Evolutionary conservation across 345 rosid species (phyloP).

Genomic region (Nephelium lappaceum): DNA sequence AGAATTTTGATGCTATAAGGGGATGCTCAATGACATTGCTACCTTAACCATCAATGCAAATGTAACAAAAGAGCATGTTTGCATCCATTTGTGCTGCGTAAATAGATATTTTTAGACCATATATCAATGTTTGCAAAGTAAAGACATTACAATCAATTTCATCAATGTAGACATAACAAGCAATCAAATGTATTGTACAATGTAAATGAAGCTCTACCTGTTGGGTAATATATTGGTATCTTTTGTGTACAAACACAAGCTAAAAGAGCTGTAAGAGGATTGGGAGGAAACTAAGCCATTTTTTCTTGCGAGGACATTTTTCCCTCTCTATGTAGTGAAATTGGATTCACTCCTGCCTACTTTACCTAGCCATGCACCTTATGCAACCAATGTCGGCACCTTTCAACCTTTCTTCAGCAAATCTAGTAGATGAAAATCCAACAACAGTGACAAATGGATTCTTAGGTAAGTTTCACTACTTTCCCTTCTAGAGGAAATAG

Average conservation of each 20-base stretch:
- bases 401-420: too few relatives aligned
- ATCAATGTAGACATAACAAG: too few relatives aligned
- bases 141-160: not conserved
- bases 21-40: too few relatives aligned
- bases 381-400: not conserved
- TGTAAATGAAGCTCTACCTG: not conserved
- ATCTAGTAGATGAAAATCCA: slow-evolving; percentile 74
- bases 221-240: not conserved
- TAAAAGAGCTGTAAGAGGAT: not conserved
- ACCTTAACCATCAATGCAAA: too few relatives aligned
- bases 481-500: slow-evolving; percentile 60
- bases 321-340: not conserved
- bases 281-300: not conserved
- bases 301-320: not conserved
- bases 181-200: not conserved
- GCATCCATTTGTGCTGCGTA: too few relatives aligned
- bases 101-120: not conserved
- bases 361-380: not conserved
- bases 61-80: too few relatives aligned
- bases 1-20: too few relatives aligned
- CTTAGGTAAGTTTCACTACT: slow-evolving; percentile 65
- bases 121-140: not conserved
- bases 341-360: not conserved
- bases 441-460: slow-evolving; percentile 76
- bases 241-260: not conserved